Conservation (phyloP, 352 stramenopile species). For the Phytophthora multivora region DNA sequence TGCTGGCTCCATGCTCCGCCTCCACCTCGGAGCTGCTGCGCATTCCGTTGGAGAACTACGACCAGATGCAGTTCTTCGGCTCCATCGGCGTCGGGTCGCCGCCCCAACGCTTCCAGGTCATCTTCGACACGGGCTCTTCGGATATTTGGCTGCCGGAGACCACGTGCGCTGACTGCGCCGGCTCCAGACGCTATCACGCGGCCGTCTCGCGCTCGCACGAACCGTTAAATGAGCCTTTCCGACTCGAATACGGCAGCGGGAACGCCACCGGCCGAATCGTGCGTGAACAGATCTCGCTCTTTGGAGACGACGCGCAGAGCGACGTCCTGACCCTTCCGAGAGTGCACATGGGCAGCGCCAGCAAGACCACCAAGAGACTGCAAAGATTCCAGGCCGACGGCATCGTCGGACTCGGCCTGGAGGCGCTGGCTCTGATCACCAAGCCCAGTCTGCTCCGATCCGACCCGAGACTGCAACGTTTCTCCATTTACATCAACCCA, state of each 20-base stretch:
- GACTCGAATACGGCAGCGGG: conserved; percentile 72
- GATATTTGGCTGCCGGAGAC: conserved; percentile 65
- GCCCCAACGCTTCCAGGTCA: conserved; percentile 67
- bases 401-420: conserved; percentile 66
- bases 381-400: conserved; percentile 65
- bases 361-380: conserved; percentile 47
- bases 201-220: conserved; percentile 41
- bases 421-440: conserved; percentile 61
- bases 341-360: conserved; percentile 57
- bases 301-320: conserved; percentile 9
- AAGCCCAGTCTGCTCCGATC: conserved; percentile 46
- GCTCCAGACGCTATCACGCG: conserved; percentile 43
- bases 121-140: conserved; percentile 82
- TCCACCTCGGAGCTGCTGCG: conserved; percentile 37
- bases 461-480: conserved; percentile 35
- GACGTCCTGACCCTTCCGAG: conserved; percentile 32
- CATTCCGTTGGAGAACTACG: conserved; percentile 74
- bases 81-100: conserved; percentile 61
- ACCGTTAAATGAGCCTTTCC: conserved; percentile 40
- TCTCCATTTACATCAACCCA: conserved; percentile 76
- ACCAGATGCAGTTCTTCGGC: conserved; percentile 82
- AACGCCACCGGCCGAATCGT: conserved; percentile 55
- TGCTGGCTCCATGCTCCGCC: neutral
- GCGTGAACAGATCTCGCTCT: conserved; percentile 51
- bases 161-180: conserved; percentile 49